phyloP scores from a whole-genome alignment of 345 rosid genomes.

The Heritiera fomes region DNA sequence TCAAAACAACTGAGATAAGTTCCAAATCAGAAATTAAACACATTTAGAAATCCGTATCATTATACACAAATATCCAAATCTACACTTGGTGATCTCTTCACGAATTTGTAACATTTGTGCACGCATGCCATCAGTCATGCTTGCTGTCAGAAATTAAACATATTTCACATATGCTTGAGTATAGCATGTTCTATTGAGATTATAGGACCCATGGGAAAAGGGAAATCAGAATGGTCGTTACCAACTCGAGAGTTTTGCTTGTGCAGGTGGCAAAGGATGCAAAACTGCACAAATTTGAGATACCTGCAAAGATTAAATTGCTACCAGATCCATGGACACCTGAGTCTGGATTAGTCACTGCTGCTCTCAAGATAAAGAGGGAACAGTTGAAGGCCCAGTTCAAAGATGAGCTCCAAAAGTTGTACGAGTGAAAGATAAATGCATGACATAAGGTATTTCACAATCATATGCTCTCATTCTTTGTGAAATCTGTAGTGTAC shows the following conservation, averaged over 20 bases:
- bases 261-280: constrained; percentile 67
- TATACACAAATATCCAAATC: not conserved
- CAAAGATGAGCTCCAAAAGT: constrained; percentile 64
- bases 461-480: not conserved
- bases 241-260: not conserved
- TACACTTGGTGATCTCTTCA: not conserved
- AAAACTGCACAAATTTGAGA: constrained; percentile 72
- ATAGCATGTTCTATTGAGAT: not conserved
- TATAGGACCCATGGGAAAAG: not conserved
- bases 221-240: not conserved
- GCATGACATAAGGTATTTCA: not conserved
- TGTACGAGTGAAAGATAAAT: constrained; percentile 42
- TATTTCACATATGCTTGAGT: not conserved
- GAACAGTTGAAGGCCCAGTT: constrained; percentile 66
- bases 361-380: constrained; percentile 74
- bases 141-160: no score
- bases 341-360: constrained; percentile 69
- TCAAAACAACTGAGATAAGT: not conserved
- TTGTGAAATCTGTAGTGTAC: not conserved
- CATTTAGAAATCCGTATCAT: not conserved
- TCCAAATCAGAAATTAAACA: not conserved
- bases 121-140: not conserved
- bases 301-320: constrained; percentile 75
- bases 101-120: not conserved
- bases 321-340: constrained; percentile 85